These are phyloP conservation scores for Starmerella vaccinii DNA, from an alignment of 805 yeast genomes.

Conservation along the genomic window DNA sequence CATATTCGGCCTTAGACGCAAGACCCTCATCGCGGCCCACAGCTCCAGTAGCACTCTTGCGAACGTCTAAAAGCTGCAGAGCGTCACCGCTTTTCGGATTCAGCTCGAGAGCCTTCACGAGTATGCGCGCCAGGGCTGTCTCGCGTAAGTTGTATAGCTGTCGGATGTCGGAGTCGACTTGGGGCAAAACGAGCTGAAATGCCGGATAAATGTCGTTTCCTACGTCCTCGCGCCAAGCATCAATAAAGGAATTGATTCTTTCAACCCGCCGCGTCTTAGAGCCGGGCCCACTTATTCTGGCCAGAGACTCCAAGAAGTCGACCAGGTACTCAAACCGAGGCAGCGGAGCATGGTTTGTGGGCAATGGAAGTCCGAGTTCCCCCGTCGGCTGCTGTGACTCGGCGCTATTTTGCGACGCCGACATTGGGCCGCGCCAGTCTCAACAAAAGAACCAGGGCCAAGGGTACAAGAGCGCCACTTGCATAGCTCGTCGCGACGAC, in stretches of 20 bases:
- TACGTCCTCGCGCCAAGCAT: slow-evolving; percentile 43
- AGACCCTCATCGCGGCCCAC: slow-evolving; percentile 36
- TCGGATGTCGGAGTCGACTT: slow-evolving; percentile 44
- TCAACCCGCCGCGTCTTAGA: slow-evolving; percentile 13
- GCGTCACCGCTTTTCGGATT: slow-evolving; percentile 56
- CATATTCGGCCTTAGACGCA: slow-evolving; percentile 40
- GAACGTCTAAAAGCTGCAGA: slow-evolving; percentile 34
- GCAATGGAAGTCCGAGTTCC: slow-evolving; percentile 18
- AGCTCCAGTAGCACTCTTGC: neutral
- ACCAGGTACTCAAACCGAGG: slow-evolving; percentile 21
- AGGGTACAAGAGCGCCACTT: slow-evolving; percentile 2
- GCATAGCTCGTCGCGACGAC: too few species aligned
- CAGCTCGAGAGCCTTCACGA: slow-evolving; percentile 44
- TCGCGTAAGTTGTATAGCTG: slow-evolving; percentile 54
- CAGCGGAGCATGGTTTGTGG: slow-evolving; percentile 16
- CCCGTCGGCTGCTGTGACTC: slow-evolving; percentile 7
- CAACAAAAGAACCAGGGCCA: neutral
- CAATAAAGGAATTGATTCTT: slow-evolving; percentile 36
- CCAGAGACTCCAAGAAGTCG: slow-evolving; percentile 18
- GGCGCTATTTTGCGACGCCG: neutral
- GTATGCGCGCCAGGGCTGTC: slow-evolving; percentile 41
- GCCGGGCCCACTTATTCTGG: slow-evolving; percentile 14
- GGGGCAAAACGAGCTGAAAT: slow-evolving; percentile 49
- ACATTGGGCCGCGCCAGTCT: neutral
- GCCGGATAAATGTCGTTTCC: slow-evolving; percentile 62